Base-by-base conservation (phyloP, 208 protist species). In the Trypanosoma cruzi region DNA sequence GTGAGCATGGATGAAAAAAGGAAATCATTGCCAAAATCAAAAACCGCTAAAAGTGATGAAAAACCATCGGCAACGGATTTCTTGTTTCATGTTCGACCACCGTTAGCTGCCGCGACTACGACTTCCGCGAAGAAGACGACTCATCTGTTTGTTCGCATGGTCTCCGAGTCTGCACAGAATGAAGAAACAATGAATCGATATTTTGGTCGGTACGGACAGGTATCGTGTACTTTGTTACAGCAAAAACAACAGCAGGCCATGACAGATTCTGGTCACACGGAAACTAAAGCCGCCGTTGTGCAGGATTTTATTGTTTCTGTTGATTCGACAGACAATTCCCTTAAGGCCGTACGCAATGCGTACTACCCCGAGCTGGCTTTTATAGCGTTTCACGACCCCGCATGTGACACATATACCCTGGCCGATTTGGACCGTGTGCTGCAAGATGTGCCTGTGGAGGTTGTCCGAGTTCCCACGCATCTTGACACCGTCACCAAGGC, bases 121-220 rank as follows among this genome's bases (percentile, higher is more conserved):
- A 29, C n/a, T 31, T 31, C 58, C 48, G 22, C 59, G 31, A 31
- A 49, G 40, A 64, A 57, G 24, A 73, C 61, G 10, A 64, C 73
- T 7, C 67, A 81, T 42, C 48, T 96, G 6, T 96, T 86, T 73
- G 83, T 94, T n/a, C 90, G 90, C 60, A 93, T 96, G 87, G 58
- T 84, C 6, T 81, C 87, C 63, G 70, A 82, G 16, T 68, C 79
- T n/a, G 55, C 52, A 46, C 68, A 90, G 3, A 88, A 95, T 66
- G 88, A 96, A 59, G 88, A 96, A 75, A 84, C 82, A 48, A 80
- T 96, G 61, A 96, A 96, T 74, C 73, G 86, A 8, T 96, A 83
- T 77, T 94, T 96, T 82, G 90, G 90, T 52, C 90, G 90, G 36
- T 96, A 96, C 64, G 90, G 90, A 14, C 90, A 96, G 80, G 85